Conservation (phyloP, 1,284 basidiomycete genomes). For the Ganoderma multipileum region DNA sequence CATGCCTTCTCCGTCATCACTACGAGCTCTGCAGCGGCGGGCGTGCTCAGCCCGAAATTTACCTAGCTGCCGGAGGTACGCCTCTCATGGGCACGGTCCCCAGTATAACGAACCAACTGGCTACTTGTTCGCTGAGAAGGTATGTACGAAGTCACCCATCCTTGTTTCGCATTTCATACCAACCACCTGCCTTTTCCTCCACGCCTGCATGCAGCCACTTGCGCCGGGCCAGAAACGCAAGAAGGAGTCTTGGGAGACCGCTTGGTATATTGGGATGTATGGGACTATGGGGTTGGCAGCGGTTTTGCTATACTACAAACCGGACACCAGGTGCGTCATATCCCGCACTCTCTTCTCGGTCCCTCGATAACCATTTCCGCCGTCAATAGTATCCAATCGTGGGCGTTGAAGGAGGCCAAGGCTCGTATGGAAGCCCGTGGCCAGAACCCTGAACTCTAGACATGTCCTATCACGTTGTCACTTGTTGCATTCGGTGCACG, state of each 20-base stretch:
- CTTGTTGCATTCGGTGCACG: neutral
- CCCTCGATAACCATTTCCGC: neutral
- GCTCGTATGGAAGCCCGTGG: constrained; percentile 88
- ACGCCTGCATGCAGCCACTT: constrained; percentile 58
- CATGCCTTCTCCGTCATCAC: constrained; percentile 45
- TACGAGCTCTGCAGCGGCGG: constrained; percentile 40
- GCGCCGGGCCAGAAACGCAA: constrained; percentile 84
- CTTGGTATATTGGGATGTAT: constrained; percentile 92
- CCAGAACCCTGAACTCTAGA: constrained; percentile 74
- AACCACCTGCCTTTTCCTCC: constrained; percentile 3
- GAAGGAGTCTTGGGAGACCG: constrained; percentile 88
- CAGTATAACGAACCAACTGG: constrained; percentile 91
- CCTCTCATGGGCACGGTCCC: constrained; percentile 76
- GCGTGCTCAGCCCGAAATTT: constrained; percentile 29
- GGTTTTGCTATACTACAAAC: constrained; percentile 91
- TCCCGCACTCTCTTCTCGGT: neutral
- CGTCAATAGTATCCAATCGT: constrained; percentile 77
- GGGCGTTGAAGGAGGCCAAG: constrained; percentile 91
- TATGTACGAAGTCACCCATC: constrained; percentile 42
- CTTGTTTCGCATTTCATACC: neutral
- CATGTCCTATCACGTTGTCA: constrained; percentile 8
- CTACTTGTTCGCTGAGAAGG: constrained; percentile 89
- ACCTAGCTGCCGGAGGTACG: constrained; percentile 49
- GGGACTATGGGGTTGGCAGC: constrained; percentile 83
- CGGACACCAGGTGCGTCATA: constrained; percentile 85